These are phyloP conservation scores for Nicotiana tabacum DNA, from an alignment of 257 asterid species.

Conservation along the genomic window DNA sequence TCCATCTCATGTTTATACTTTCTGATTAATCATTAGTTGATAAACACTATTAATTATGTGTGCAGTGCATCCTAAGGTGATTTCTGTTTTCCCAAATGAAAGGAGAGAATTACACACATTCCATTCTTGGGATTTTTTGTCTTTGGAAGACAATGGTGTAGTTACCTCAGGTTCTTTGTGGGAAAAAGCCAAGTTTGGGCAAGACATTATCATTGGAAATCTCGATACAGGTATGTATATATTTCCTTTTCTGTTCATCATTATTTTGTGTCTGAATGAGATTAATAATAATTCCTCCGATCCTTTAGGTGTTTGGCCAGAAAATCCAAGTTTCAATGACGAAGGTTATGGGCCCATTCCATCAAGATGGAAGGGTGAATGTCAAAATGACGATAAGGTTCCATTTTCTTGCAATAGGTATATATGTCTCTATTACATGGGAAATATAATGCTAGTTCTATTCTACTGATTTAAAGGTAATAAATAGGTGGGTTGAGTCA, in stretches of 20 bases:
- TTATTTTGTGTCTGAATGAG: not conserved
- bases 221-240: constrained; percentile 50
- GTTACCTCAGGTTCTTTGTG: constrained; percentile 37
- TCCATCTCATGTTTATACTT: not conserved
- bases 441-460: not conserved
- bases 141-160: constrained; percentile 33
- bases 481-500: too few species aligned
- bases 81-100: constrained; percentile 40
- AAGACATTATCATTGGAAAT: constrained; percentile 56
- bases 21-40: not conserved
- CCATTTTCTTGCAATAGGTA: constrained; percentile 55
- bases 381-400: constrained; percentile 23
- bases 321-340: constrained; percentile 63
- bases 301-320: constrained; percentile 70
- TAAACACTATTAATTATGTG: not conserved
- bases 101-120: constrained; percentile 58
- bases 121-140: constrained; percentile 67
- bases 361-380: constrained; percentile 66
- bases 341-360: constrained; percentile 62
- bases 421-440: not conserved
- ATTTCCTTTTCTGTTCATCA: not conserved
- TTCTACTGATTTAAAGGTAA: not conserved
- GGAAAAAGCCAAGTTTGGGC: constrained; percentile 59
- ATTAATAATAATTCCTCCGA: too few species aligned
- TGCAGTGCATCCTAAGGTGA: constrained; percentile 60